A percentile compares a stretch with the other conserved stretches of the same genome.
Evolutionary conservation across 441 rosid genomes (phyloP).

Genomic region (Erodium moschatum): DNA sequence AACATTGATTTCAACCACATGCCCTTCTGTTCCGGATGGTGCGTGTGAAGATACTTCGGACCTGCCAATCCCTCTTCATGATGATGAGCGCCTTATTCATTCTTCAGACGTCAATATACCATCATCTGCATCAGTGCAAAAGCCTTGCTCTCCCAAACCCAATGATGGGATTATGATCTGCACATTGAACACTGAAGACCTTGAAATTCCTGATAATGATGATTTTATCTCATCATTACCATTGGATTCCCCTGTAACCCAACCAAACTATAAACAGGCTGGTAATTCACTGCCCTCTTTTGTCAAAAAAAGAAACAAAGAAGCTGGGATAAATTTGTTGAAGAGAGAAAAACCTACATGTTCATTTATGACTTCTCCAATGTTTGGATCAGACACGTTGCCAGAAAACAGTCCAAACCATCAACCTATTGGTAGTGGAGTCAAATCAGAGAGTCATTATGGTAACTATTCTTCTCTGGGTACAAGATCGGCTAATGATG

Average conservation of each 20-base stretch:
- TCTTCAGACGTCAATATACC: slow-evolving; percentile 27
- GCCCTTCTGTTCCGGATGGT: slow-evolving; percentile 20
- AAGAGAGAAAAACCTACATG: slow-evolving; percentile 27
- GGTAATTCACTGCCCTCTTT: slow-evolving; percentile 17
- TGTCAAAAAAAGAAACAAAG: slow-evolving; percentile 13
- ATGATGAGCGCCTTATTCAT: slow-evolving; percentile 17
- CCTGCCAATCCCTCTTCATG: slow-evolving; percentile 18
- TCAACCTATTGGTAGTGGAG: slow-evolving; percentile 19
- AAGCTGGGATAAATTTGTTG: slow-evolving; percentile 20
- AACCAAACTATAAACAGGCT: slow-evolving; percentile 11
- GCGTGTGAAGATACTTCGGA: slow-evolving; percentile 21
- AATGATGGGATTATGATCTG: slow-evolving; percentile 21
- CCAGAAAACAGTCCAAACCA: slow-evolving; percentile 22
- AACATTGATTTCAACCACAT: slow-evolving; percentile 14
- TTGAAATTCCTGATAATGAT: slow-evolving; percentile 41
- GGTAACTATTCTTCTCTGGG: slow-evolving; percentile 9
- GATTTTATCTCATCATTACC: slow-evolving; percentile 23
- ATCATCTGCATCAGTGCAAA: slow-evolving; percentile 17
- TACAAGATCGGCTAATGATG: slow-evolving; percentile 18
- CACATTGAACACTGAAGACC: slow-evolving; percentile 39
- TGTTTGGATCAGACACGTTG: slow-evolving; percentile 17
- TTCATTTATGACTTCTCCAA: slow-evolving; percentile 13
- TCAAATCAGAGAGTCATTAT: slow-evolving; percentile 27
- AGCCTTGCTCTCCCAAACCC: slow-evolving; percentile 20
- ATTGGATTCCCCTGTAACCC: slow-evolving; percentile 10